A percentile compares a stretch with the other conserved stretches of the same genome.
These are phyloP conservation scores for Aureobasidium sp. DNA, from an alignment of 2,329 filamentous ascomycete genomes.

Conservation along the genomic window DNA sequence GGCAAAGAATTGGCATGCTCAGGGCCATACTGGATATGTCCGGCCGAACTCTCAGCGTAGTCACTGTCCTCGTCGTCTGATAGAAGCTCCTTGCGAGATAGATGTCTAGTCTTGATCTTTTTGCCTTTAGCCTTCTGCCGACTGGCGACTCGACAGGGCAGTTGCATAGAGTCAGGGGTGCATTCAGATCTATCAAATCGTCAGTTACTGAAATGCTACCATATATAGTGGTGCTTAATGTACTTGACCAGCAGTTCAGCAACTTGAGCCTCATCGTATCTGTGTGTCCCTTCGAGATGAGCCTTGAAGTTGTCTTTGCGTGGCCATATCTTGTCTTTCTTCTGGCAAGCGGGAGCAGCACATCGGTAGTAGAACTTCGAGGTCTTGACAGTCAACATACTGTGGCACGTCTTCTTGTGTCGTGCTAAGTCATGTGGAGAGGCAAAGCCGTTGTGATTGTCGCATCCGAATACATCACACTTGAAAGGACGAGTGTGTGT, in stretches of 20 bases:
- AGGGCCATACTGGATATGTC: not conserved
- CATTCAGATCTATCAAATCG: not conserved
- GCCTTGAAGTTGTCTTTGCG: constrained; percentile 13
- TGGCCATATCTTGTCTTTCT: constrained; percentile 11
- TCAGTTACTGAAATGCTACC: not conserved
- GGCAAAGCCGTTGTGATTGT: constrained; percentile 9
- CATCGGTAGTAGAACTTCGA: constrained; percentile 13
- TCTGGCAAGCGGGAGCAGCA: constrained; percentile 7
- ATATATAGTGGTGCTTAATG: not conserved
- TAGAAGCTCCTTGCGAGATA: not conserved
- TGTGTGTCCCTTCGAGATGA: constrained; percentile 11
- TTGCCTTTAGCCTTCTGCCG: not conserved
- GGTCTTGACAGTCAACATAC: constrained; percentile 8
- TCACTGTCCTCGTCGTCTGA: not conserved
- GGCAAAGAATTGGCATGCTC: not conserved
- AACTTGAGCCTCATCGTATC: not conserved
- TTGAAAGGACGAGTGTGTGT: constrained; percentile 10
- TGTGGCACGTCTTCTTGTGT: constrained; percentile 12
- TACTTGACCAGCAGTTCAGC: not conserved
- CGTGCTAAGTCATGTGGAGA: constrained; percentile 9
- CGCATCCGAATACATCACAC: constrained; percentile 3
- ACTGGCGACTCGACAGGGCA: not conserved
- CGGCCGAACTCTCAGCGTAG: not conserved
- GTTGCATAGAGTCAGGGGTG: not conserved
- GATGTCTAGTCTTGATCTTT: not conserved